Conservation (phyloP, 257 asterid genomes). For the Marsdenia floribunda region DNA sequence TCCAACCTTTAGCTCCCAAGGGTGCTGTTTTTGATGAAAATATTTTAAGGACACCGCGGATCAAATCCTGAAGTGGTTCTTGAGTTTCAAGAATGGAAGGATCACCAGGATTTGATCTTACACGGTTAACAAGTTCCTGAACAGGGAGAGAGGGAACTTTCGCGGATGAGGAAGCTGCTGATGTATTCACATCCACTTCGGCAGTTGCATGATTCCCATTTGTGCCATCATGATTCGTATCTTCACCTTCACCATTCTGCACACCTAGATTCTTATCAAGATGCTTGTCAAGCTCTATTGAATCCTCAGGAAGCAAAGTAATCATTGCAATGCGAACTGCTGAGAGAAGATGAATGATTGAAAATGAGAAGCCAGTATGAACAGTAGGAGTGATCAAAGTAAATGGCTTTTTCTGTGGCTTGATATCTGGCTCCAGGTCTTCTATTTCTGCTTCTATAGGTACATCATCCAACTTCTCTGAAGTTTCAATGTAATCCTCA, state of each 20-base stretch:
- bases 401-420: conserved; percentile 70
- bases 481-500: conserved; percentile 40
- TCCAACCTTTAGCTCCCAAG: conserved; percentile 98
- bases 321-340: conserved; percentile 88
- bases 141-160: conserved; percentile 65
- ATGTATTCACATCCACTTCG: conserved; percentile 33
- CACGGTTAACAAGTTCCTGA: conserved; percentile 83
- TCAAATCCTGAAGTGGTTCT: conserved; percentile 95
- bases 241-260: conserved; percentile 41
- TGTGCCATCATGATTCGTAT: conserved; percentile 36
- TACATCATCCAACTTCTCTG: conserved; percentile 46
- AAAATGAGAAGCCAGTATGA: conserved; percentile 85
- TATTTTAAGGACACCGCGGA: conserved; percentile 92
- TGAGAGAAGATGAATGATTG: conserved; percentile 92
- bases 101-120: conserved; percentile 83
- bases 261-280: conserved; percentile 44
- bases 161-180: conserved; percentile 40
- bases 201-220: conserved; percentile 34
- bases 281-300: conserved; percentile 40
- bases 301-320: conserved; percentile 69
- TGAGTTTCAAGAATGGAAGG: conserved; percentile 94
- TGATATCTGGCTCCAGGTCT: conserved; percentile 54
- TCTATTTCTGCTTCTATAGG: conserved; percentile 47
- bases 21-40: conserved; percentile 93
- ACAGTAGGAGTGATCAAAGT: conserved; percentile 80